Conservation (phyloP, 257 asterid species). For the Przewalskia tangutica region DNA sequence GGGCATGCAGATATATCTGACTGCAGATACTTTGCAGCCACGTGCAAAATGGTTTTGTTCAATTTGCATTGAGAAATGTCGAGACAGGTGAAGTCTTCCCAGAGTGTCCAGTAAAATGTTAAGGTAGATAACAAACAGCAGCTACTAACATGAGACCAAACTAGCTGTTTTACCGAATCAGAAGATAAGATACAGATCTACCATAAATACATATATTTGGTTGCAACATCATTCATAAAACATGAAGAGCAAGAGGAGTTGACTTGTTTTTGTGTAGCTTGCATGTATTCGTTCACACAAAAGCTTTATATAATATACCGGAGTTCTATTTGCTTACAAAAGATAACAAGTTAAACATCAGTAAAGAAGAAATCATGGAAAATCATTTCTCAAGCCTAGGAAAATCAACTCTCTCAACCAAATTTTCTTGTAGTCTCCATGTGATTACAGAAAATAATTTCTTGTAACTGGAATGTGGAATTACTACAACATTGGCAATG, state of each 20-base stretch:
- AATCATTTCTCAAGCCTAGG: not conserved
- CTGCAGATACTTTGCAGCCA: slow-evolving; percentile 56
- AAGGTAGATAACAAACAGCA: slow-evolving; percentile 26
- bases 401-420: not conserved
- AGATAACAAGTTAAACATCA: not conserved
- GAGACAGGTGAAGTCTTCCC: slow-evolving; percentile 92
- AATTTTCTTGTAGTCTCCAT: not conserved
- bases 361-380: not conserved
- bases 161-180: not conserved
- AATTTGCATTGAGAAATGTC: slow-evolving; percentile 83
- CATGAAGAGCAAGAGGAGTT: not conserved
- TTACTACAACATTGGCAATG: not conserved
- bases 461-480: not conserved
- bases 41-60: slow-evolving; percentile 64
- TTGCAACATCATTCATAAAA: not conserved
- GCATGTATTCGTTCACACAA: not conserved
- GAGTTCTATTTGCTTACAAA: not conserved
- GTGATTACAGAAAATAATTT: not conserved
- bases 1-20: slow-evolving; percentile 53
- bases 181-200: not conserved
- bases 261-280: not conserved
- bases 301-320: not conserved
- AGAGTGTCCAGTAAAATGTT: slow-evolving; percentile 42
- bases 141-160: slow-evolving; percentile 3
- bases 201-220: not conserved